Percentiles rank a stretch among this genome's conserved stretches.
Conservation (phyloP, 176 grass and related monocot genomes). For the Raddia guianensis region DNA sequence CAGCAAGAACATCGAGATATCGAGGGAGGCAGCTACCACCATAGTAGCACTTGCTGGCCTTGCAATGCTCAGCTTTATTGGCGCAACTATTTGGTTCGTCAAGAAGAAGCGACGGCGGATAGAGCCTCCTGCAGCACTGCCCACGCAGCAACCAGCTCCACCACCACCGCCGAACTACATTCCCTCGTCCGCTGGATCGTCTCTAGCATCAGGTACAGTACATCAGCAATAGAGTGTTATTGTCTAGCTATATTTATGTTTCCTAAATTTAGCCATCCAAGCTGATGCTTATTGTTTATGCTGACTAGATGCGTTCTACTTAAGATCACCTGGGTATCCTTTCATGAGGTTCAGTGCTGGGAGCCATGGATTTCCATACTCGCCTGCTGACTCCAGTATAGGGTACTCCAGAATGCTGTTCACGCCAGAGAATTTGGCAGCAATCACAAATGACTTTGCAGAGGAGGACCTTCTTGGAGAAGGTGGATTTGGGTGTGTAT, state of each 20-base stretch:
- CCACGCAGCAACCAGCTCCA: slow-evolving; percentile 47
- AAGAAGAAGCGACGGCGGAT: slow-evolving; percentile 67
- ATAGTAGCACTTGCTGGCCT: slow-evolving; percentile 52
- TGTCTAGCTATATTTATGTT: neutral
- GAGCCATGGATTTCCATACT: slow-evolving; percentile 66
- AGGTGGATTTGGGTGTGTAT: slow-evolving; percentile 83
- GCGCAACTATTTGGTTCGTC: slow-evolving; percentile 55
- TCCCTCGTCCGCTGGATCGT: slow-evolving; percentile 53
- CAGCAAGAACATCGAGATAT: slow-evolving; percentile 61
- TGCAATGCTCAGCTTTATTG: slow-evolving; percentile 51
- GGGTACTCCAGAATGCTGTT: slow-evolving; percentile 72
- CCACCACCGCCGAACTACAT: slow-evolving; percentile 51
- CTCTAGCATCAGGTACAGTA: slow-evolving; percentile 59
- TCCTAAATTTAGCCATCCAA: slow-evolving; percentile 8
- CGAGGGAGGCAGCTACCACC: slow-evolving; percentile 55
- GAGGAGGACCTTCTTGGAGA: slow-evolving; percentile 70
- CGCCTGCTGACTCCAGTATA: slow-evolving; percentile 57
- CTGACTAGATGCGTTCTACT: slow-evolving; percentile 52
- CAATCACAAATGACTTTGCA: slow-evolving; percentile 65
- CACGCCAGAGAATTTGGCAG: slow-evolving; percentile 70
- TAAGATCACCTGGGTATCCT: slow-evolving; percentile 66
- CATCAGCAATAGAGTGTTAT: neutral
- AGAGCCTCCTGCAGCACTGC: slow-evolving; percentile 24
- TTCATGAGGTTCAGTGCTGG: slow-evolving; percentile 58
- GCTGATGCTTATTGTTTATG: slow-evolving; percentile 37